These are phyloP conservation scores for Syzygium aqueum DNA, from an alignment of 345 rosid genomes.

Conservation along the genomic window DNA sequence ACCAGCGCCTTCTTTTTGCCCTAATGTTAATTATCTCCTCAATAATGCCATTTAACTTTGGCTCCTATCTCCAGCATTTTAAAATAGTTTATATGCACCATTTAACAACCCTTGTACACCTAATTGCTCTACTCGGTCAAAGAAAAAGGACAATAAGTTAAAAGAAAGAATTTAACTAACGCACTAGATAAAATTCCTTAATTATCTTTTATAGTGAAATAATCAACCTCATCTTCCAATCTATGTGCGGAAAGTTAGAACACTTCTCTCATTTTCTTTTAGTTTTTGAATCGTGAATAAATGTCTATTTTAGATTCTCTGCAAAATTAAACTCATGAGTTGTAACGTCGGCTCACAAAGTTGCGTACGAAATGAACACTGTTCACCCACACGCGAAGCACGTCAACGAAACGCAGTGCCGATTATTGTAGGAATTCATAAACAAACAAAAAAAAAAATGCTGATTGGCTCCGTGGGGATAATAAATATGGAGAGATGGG, in stretches of 20 bases:
- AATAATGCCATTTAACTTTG: too few species aligned
- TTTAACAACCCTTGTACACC: neutral
- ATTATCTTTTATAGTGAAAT: neutral
- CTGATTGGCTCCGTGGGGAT: too few species aligned
- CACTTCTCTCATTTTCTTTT: neutral
- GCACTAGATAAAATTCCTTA: neutral
- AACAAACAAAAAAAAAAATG: too few species aligned
- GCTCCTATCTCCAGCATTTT: neutral
- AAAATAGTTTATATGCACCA: neutral
- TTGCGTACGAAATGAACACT: neutral
- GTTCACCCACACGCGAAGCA: too few species aligned
- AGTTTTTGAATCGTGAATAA: neutral
- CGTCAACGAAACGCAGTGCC: neutral
- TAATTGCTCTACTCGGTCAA: neutral
- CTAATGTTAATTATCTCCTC: too few species aligned
- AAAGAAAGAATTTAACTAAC: neutral
- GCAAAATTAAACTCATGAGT: rapidly evolving
- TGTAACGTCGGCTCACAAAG: rapidly evolving
- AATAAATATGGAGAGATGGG: too few species aligned
- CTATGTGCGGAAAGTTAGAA: too few species aligned
- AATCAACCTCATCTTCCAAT: neutral
- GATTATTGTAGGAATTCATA: too few species aligned
- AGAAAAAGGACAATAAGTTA: neutral
- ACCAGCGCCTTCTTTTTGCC: too few species aligned
- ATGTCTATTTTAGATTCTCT: neutral